These are phyloP conservation scores for Leishmania turanica DNA, from an alignment of 208 protist genomes.

Conservation along the genomic window DNA sequence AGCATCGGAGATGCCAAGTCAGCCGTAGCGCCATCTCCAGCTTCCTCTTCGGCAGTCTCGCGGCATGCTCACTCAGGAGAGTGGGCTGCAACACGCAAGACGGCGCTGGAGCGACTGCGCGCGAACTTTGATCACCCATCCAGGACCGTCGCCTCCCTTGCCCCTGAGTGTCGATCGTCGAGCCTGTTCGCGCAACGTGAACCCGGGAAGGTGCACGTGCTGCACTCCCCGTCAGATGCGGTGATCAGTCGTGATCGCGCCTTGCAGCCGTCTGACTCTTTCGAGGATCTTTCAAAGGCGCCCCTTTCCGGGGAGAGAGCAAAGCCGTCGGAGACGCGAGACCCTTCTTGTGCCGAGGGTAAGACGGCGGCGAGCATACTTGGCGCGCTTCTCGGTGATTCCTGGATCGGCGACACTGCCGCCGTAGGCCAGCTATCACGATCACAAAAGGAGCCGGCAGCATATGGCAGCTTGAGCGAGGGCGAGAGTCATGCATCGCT, in stretches of 20 bases:
- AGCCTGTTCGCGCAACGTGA: background rate
- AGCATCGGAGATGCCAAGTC: background rate
- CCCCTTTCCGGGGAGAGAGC: background rate
- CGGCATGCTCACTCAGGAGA: conserved; percentile 21
- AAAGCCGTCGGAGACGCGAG: too few species aligned
- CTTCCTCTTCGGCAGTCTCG: background rate
- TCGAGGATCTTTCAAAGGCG: background rate
- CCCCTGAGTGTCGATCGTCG: background rate
- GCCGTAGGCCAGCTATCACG: background rate
- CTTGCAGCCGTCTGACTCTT: background rate
- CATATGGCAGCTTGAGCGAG: background rate
- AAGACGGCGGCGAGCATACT: conserved; percentile 9
- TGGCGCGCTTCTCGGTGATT: conserved; percentile 4
- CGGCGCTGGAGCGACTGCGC: conserved; percentile 46
- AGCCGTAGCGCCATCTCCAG: background rate
- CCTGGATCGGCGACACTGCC: background rate
- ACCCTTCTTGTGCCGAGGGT: background rate
- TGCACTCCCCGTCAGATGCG: background rate
- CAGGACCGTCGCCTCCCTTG: background rate
- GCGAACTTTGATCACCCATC: conserved; percentile 25
- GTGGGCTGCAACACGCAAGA: conserved; percentile 49
- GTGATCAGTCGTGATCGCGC: background rate
- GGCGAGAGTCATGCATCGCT: background rate
- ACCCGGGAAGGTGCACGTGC: background rate
- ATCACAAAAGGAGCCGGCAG: background rate